phyloP scores from a whole-genome alignment of 176 grass and related monocot species.

The Aegilops longissima region DNA sequence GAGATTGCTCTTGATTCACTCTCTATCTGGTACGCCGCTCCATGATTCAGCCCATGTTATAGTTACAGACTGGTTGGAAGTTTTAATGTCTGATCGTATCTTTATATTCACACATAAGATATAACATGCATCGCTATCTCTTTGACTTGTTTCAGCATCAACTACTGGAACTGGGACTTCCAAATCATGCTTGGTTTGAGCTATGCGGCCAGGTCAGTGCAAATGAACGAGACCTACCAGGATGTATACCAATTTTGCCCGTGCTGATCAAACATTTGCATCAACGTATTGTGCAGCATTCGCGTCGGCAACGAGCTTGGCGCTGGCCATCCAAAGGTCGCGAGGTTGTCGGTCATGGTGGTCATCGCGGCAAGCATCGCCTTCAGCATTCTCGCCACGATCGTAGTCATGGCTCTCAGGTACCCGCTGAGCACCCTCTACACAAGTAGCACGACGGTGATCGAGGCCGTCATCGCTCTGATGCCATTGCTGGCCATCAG shows the following conservation, averaged over 20 bases:
- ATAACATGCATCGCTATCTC: not conserved
- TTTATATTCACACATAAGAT: not conserved
- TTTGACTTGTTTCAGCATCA: conserved; percentile 47
- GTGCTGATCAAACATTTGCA: not conserved
- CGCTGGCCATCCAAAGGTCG: conserved; percentile 63
- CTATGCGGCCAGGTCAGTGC: conserved; percentile 69
- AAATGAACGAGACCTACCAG: not conserved
- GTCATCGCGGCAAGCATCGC: conserved; percentile 49
- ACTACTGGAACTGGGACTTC: conserved; percentile 95
- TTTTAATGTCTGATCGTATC: not conserved
- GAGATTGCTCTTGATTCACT: conserved; percentile 76
- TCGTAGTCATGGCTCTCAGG: conserved; percentile 50
- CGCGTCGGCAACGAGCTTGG: conserved; percentile 79
- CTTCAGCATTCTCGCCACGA: conserved; percentile 61
- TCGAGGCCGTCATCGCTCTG: conserved; percentile 45
- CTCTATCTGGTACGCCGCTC: conserved; percentile 59
- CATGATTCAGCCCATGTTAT: not conserved
- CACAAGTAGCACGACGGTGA: conserved; percentile 53
- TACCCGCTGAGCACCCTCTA: conserved; percentile 73
- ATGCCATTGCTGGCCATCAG: conserved; percentile 69
- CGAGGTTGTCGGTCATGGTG: conserved; percentile 62
- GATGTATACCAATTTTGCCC: no score
- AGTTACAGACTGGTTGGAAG: not conserved
- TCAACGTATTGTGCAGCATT: conserved; percentile 32
- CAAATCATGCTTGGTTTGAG: conserved; percentile 82